Evolutionary conservation across 1,139 yeast genomes (phyloP).

Genomic region (Yamadazyma friedrichii): DNA sequence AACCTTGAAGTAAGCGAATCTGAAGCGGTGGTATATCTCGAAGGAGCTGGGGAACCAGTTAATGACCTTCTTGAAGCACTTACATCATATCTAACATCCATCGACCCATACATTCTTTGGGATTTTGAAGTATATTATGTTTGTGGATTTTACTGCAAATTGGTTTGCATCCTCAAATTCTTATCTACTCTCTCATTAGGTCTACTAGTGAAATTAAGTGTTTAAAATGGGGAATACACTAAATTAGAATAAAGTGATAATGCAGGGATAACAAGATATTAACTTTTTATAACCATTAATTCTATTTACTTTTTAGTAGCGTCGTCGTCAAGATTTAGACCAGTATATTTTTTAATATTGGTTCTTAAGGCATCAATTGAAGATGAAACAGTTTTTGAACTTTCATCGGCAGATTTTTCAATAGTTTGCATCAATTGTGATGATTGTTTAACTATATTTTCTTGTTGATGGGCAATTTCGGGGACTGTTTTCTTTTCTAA

Average conservation of each 20-base stretch:
- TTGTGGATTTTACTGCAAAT: conserved; percentile 1
- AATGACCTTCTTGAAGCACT: neutral
- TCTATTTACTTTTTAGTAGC: conserved; percentile 48
- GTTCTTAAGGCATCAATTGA: conserved; percentile 46
- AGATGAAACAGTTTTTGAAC: conserved; percentile 38
- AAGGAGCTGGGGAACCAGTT: neutral
- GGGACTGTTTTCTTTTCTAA: conserved; percentile 69
- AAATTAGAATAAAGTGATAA: too few relatives aligned
- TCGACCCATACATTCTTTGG: conserved; percentile 4
- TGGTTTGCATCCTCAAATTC: conserved; percentile 1
- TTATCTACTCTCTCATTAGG: too few relatives aligned
- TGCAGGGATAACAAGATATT: too few relatives aligned
- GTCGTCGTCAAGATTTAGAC: conserved; percentile 64
- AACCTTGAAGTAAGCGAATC: conserved; percentile 7
- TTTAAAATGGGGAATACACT: too few relatives aligned
- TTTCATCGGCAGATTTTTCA: conserved; percentile 32
- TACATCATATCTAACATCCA: neutral
- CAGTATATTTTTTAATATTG: conserved; percentile 60
- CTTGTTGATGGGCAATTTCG: conserved; percentile 64
- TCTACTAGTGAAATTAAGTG: too few relatives aligned
- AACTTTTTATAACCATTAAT: neutral
- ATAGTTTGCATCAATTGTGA: conserved; percentile 46
- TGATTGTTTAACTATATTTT: conserved; percentile 42
- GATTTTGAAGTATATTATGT: too few relatives aligned
- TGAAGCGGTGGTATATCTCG: conserved; percentile 7